Percentiles rank a stretch among this genome's conserved stretches.
These are phyloP conservation scores for Ceratocystiopsis brevicomis DNA, from an alignment of 2,329 filamentous ascomycete species.

Conservation along the genomic window DNA sequence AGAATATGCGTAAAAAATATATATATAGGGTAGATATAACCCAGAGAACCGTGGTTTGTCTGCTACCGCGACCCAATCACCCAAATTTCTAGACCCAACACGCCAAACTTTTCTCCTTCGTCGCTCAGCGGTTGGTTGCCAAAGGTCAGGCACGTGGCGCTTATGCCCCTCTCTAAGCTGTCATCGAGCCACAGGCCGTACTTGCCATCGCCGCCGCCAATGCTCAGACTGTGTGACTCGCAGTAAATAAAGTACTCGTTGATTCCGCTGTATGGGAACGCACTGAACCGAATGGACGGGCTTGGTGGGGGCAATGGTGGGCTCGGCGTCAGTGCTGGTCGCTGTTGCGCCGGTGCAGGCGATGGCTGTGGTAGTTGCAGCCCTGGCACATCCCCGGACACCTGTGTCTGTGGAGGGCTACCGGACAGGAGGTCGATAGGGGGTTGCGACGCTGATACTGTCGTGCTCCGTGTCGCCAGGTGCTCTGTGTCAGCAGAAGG, in stretches of 20 bases:
- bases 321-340: constrained; percentile 5
- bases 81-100: constrained; percentile 87
- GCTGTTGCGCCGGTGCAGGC: neutral
- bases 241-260: constrained; percentile 97
- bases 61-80: constrained; percentile 41
- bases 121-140: constrained; percentile 89
- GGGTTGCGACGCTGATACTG: constrained; percentile 15
- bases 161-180: constrained; percentile 65
- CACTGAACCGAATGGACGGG: constrained; percentile 81
- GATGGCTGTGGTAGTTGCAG: neutral
- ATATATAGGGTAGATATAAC: no score
- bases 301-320: constrained; percentile 29
- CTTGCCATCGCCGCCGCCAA: constrained; percentile 75
- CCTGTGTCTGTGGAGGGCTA: neutral
- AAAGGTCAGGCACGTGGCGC: constrained; percentile 72
- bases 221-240: constrained; percentile 63
- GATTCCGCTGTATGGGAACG: constrained; percentile 85
- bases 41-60: no score
- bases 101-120: constrained; percentile 77
- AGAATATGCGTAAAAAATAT: no score
- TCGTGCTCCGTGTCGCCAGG: constrained; percentile 23
- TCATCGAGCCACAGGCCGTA: constrained; percentile 92
- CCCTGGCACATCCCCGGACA: neutral
- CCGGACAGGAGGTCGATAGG: constrained; percentile 7
- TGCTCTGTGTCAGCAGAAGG: constrained; percentile 37